phyloP scores from a whole-genome alignment of 192 early-diverging fungal species.

The Endogone sp. region DNA sequence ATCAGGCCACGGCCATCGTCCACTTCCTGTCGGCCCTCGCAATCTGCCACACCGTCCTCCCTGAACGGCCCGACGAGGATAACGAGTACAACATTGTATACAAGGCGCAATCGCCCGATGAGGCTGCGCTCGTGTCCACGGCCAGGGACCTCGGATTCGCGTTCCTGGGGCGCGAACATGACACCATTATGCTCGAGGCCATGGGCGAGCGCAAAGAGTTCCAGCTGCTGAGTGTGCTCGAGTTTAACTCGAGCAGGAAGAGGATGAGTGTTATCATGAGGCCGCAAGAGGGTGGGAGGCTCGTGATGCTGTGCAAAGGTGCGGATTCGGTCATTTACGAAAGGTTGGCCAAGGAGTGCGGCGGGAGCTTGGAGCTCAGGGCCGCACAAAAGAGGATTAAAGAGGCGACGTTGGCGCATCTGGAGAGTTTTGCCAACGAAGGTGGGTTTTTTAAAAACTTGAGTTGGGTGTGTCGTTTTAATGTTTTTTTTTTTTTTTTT shows the following conservation, averaged over 20 bases:
- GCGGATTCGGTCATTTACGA: constrained; percentile 94
- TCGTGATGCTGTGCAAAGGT: constrained; percentile 89
- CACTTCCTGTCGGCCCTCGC: constrained; percentile 85
- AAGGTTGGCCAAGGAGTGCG: constrained; percentile 47
- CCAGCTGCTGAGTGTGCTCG: constrained; percentile 66
- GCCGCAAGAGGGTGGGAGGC: constrained; percentile 58
- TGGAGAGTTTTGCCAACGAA: constrained; percentile 84
- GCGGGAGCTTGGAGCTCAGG: constrained; percentile 31
- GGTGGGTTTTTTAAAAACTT: constrained; percentile 40
- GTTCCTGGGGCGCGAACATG: constrained; percentile 71
- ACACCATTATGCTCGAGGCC: constrained; percentile 65
- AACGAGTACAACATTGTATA: constrained; percentile 63
- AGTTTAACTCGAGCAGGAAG: constrained; percentile 96
- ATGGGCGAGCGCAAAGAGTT: constrained; percentile 67
- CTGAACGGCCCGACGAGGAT: constrained; percentile 48
- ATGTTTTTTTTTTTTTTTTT: too few relatives aligned
- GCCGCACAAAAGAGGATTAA: constrained; percentile 62
- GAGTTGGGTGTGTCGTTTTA: background rate
- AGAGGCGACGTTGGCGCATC: constrained; percentile 65
- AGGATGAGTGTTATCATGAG: constrained; percentile 92
- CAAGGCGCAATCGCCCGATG: constrained; percentile 93
- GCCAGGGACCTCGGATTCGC: constrained; percentile 81
- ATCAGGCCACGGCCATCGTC: constrained; percentile 57
- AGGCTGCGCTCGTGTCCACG: constrained; percentile 86
- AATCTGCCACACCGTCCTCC: constrained; percentile 86